These are phyloP conservation scores for Colletotrichum cereale DNA, from an alignment of 2,329 filamentous ascomycete genomes.

Conservation along the genomic window DNA sequence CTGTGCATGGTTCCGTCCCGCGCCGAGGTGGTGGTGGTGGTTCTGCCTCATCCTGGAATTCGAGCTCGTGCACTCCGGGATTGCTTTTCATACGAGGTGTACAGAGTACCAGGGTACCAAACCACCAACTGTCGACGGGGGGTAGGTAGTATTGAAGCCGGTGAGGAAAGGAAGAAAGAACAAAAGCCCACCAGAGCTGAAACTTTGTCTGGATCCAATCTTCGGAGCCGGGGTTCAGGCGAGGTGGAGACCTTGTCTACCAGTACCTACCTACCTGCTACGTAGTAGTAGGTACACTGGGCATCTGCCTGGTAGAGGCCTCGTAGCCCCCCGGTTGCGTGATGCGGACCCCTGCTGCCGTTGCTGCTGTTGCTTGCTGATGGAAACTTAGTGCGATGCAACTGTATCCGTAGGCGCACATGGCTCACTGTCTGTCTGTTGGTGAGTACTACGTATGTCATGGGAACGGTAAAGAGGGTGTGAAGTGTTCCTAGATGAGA, in stretches of 20 bases:
- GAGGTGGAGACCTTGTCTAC: slow-evolving; percentile 23
- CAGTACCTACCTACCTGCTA: too few species aligned
- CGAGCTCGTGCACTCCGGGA: neutral
- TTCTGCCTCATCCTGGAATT: slow-evolving; percentile 29
- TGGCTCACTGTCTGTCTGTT: neutral
- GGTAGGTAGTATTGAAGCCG: neutral
- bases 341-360: neutral
- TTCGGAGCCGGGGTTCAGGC: slow-evolving; percentile 18
- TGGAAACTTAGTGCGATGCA: neutral
- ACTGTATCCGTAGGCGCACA: neutral
- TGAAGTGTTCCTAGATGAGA: neutral
- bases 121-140: neutral
- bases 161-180: neutral
- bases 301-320: neutral
- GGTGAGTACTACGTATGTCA: neutral
- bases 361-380: neutral
- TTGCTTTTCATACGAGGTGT: neutral
- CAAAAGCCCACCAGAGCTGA: slow-evolving; percentile 21
- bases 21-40: neutral
- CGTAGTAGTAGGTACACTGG: too few species aligned
- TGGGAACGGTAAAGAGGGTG: neutral
- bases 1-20: slow-evolving; percentile 18
- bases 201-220: slow-evolving; percentile 33
- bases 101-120: neutral
- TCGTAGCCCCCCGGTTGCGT: neutral